Evolutionary conservation across 2,329 filamentous ascomycete species (phyloP), one percentile per base, ranked within the genome.

Genomic region (Penicillium sclerotigenum): DNA sequence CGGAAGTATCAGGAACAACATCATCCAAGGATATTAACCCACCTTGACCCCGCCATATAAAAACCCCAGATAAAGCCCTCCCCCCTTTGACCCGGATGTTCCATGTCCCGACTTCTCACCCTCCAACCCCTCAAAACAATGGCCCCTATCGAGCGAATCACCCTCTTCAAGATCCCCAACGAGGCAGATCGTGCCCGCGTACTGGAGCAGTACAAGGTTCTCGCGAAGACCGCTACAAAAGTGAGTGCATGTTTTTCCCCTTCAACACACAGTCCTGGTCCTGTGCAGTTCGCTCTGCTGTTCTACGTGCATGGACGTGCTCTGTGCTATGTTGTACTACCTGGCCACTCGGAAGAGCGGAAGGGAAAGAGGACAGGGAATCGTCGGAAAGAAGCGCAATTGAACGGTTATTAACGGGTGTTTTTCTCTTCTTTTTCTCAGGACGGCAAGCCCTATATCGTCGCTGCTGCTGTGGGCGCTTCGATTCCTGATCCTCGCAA

Each of bases 371-470:
- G 1, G 11, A 14, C 2, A 14, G 18, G 28, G 20, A 1, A 8
- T 11, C 5, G 3, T 50, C 31, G 18, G 18, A 31, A 34, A 1
- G 52, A 48, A 18, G 2, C 18, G 24, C 11, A 50, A 38, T 29
- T 13, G 40, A 34, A 20, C 47, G 46, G 46, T 42, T 34, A 31
- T 42, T 57, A 24, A 43, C 38, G 40, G 40, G 4, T 40, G 10
- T 38, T n/a, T 33, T 22, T 4, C 26, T 28, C 40, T 20, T 26
- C 4, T 24, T 20, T 6, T 34, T 16, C 53, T 16, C 53, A 90
- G 88, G 81, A 88, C 65, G 87, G 86, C 59, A 85, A 88, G 69
- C 85, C 85, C 1, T 91, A 90, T 71, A 88, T 91, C 61, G 72
- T 85, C 42, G 78, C 79, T 55, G 76, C 83, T 60, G 76, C 72